Base-by-base conservation (phyloP, 345 rosid species). In the Laguncularia racemosa region DNA sequence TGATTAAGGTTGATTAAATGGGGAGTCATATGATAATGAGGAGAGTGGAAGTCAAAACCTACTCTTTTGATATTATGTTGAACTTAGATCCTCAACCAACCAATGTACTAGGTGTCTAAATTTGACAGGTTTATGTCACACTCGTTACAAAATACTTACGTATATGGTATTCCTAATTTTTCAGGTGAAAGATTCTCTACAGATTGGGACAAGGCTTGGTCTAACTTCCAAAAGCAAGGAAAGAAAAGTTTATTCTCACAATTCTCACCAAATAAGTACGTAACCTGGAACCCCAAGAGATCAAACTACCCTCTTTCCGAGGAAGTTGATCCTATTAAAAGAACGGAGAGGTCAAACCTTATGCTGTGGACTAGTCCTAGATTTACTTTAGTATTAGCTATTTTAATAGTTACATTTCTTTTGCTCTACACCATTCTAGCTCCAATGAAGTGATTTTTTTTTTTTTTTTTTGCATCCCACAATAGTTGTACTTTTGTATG, bases 151-250 rank as follows among this genome's bases (percentile, higher is more conserved):
- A 33, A 9, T 33, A 6, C 40, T 33, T 10, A 33, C 7, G 40
- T 3, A 33, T 33, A 1, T 33, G 40, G 7, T 33, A 33, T 33
- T 33, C 9, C 9, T 33, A 33, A 33, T 33, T 56, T 46, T 56
- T 76, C n/a, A 86, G 98, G 84, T 67, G 95, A 84, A 49, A 80
- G 72, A 63, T 74, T 68, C 65, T 83, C 93, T 21, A 84, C 76
- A 12, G 96, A 89, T 64, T 92, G 95, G 97, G 99, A 92, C 71
- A 86, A 83, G 69, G 97, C 97, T 6, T 92, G 96, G 97, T 73
- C 88, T 33, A 84, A 20, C 53, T 84, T 86, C 81, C 89, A 48
- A 88, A 89, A 85, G 65, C 83, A 72, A 48, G 93, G 97, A 65
- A 92, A 89, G 67, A 89, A 84, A 55, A 61, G 81, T 12, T 46